Evolutionary conservation across 768 basidiomycete genomes (phyloP).

Genomic region (Boletus bicolor): DNA sequence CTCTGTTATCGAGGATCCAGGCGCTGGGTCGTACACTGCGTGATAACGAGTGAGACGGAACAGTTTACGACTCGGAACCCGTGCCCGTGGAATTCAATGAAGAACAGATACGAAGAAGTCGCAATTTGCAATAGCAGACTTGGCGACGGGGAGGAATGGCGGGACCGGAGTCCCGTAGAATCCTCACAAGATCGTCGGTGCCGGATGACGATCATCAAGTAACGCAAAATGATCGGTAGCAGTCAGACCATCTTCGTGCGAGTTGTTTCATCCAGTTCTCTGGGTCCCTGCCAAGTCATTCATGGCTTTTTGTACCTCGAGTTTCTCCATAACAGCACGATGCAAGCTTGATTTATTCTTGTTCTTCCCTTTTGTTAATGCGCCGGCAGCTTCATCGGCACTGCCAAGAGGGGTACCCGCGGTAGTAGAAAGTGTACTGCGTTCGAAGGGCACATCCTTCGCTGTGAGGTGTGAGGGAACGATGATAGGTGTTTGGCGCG

Average conservation of each 20-base stretch:
- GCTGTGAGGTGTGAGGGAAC: conserved; percentile 64
- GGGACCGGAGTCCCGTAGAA: neutral
- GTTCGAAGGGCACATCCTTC: conserved; percentile 22
- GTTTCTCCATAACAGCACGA: conserved; percentile 67
- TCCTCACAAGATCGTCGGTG: neutral
- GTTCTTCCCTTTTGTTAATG: conserved; percentile 28
- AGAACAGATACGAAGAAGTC: neutral
- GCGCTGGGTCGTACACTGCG: neutral
- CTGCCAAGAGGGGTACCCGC: conserved; percentile 7
- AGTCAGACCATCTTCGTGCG: neutral
- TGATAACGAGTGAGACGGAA: neutral
- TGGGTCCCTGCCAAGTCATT: conserved; percentile 40
- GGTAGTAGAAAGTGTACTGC: conserved; percentile 4
- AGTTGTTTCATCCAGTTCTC: conserved; percentile 16
- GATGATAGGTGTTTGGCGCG: conserved; percentile 72
- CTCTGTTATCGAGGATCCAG: neutral
- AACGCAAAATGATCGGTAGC: neutral
- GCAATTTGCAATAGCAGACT: neutral
- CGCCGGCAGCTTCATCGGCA: conserved; percentile 10
- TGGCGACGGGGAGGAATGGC: neutral
- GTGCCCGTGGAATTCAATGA: neutral
- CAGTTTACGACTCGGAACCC: neutral
- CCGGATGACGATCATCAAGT: neutral
- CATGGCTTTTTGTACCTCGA: conserved; percentile 74
- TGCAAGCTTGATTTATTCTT: conserved; percentile 64